A percentile compares a stretch with the other conserved stretches of the same genome.
Conservation (phyloP, 2,329 filamentous ascomycete species). For the Tolypocladium inflatum region DNA sequence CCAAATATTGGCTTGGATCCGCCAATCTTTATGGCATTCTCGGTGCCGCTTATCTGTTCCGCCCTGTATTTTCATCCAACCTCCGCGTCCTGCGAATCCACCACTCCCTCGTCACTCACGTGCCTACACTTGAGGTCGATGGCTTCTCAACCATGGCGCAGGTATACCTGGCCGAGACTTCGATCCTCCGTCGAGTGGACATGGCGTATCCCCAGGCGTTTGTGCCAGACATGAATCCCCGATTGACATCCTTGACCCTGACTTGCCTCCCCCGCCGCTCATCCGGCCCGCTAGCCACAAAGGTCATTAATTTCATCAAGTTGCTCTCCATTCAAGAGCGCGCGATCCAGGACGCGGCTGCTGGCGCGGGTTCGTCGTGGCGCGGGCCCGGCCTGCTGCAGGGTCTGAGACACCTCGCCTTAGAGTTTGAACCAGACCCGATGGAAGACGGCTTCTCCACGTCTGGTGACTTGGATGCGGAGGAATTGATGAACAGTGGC, state of each 20-base stretch:
- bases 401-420: constrained; percentile 42
- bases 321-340: constrained; percentile 39
- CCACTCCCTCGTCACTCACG: constrained; percentile 49
- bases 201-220: constrained; percentile 38
- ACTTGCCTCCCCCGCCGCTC: constrained; percentile 46
- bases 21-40: constrained; percentile 32
- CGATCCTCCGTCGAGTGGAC: constrained; percentile 31
- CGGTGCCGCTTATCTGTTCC: constrained; percentile 36
- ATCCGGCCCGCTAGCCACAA: constrained; percentile 36
- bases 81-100: constrained; percentile 45
- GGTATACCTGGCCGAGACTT: constrained; percentile 34
- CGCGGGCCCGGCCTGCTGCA: constrained; percentile 33
- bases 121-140: constrained; percentile 33
- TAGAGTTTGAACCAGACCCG: constrained; percentile 43
- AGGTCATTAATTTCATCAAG: constrained; percentile 37
- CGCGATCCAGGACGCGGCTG: constrained; percentile 24
- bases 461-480: constrained; percentile 28
- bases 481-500: constrained; percentile 29
- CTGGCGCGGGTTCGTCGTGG: constrained; percentile 11
- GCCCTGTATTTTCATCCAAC: constrained; percentile 43
- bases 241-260: constrained; percentile 41
- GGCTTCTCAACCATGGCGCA: constrained; percentile 25
- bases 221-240: constrained; percentile 46
- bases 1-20: constrained; percentile 15
- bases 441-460: constrained; percentile 24